phyloP scores from a whole-genome alignment of 2,329 filamentous ascomycete species.

The Aureobasidium uvarum region DNA sequence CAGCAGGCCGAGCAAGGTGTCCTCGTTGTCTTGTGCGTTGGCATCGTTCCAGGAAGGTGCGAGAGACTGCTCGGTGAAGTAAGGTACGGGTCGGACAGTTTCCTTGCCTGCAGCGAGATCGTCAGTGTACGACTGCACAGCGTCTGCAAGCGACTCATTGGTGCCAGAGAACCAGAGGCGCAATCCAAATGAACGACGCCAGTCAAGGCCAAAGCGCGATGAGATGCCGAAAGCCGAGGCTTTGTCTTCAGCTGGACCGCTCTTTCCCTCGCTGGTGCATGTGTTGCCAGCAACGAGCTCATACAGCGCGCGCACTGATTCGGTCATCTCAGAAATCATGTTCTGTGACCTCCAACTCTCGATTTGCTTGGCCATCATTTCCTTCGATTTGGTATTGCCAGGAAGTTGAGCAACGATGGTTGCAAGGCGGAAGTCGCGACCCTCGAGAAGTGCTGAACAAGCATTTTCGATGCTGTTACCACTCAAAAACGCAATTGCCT shows the following conservation, averaged over 20 bases:
- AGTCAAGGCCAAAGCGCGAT: slow-evolving; percentile 79
- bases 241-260: slow-evolving; percentile 73
- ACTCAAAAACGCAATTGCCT: slow-evolving; percentile 76
- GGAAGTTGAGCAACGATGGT: slow-evolving; percentile 82
- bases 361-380: slow-evolving; percentile 76
- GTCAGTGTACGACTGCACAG: slow-evolving; percentile 69
- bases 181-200: slow-evolving; percentile 90
- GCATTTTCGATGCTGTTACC: slow-evolving; percentile 78
- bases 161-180: slow-evolving; percentile 80
- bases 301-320: slow-evolving; percentile 81
- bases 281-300: slow-evolving; percentile 86
- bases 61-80: slow-evolving; percentile 63
- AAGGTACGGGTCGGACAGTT: slow-evolving; percentile 65
- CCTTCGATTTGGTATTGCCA: slow-evolving; percentile 64
- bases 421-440: slow-evolving; percentile 77
- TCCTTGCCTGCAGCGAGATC: slow-evolving; percentile 72
- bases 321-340: slow-evolving; percentile 81
- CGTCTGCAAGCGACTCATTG: slow-evolving; percentile 66
- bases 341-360: slow-evolving; percentile 80
- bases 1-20: slow-evolving; percentile 82
- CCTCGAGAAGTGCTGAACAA: slow-evolving; percentile 72
- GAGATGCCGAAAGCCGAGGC: slow-evolving; percentile 78
- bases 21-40: slow-evolving; percentile 61
- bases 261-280: slow-evolving; percentile 75
- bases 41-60: slow-evolving; percentile 61